phyloP scores from a whole-genome alignment of 768 basidiomycete genomes.

The Gautieria morchelliformis region DNA sequence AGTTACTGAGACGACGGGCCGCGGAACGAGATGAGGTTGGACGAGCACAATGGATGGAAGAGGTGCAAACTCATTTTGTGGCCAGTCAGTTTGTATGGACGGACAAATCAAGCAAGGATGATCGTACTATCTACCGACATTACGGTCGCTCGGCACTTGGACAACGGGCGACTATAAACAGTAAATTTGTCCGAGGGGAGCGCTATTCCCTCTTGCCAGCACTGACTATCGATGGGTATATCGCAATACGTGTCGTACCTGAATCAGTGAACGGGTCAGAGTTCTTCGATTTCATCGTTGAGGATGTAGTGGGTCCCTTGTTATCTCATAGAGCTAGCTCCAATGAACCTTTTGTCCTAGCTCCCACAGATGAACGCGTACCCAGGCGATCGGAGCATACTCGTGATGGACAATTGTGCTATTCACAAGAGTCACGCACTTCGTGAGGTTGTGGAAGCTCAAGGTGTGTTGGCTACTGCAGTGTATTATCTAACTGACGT shows the following conservation, averaged over 20 bases:
- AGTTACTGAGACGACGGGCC: no score
- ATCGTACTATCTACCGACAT: slow-evolving; percentile 12
- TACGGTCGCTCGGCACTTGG: slow-evolving; percentile 21
- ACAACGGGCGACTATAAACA: slow-evolving; percentile 12
- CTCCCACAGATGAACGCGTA: slow-evolving; percentile 21
- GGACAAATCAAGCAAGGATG: no score
- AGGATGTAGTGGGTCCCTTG: slow-evolving; percentile 21
- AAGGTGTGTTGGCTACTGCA: slow-evolving; percentile 6
- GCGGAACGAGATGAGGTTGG: no score
- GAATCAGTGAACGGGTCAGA: slow-evolving; percentile 23
- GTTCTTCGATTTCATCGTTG: slow-evolving; percentile 29
- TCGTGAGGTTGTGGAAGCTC: slow-evolving; percentile 15
- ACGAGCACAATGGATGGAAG: no score
- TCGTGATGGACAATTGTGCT: slow-evolving; percentile 23
- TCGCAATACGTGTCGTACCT: slow-evolving; percentile 21
- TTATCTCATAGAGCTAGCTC: neutral
- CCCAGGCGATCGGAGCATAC: slow-evolving; percentile 17
- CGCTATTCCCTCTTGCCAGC: slow-evolving; percentile 27
- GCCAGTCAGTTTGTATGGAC: no score
- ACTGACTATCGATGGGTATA: slow-evolving; percentile 25
- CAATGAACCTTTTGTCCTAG: slow-evolving; percentile 1
- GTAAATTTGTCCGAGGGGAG: slow-evolving; percentile 20
- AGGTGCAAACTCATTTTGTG: no score
- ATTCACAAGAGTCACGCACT: slow-evolving; percentile 21
- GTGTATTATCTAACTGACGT: neutral